Conservation (phyloP, 2,329 filamentous ascomycete genomes). For the Pseudogymnoascus sp. region DNA sequence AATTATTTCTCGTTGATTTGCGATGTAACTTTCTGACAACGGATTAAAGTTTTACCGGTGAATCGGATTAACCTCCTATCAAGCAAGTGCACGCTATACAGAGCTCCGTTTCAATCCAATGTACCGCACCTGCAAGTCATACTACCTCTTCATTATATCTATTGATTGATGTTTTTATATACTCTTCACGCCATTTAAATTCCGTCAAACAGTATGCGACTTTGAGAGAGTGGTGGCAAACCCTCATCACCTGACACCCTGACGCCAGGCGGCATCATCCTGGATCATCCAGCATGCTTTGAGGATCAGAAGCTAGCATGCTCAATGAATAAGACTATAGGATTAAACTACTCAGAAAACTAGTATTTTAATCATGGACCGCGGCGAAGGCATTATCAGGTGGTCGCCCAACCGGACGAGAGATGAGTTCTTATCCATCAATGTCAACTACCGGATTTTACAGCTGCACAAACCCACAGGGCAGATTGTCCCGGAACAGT, state of each 20-base stretch:
- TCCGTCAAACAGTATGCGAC: background rate
- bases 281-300: background rate
- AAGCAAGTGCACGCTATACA: background rate
- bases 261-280: background rate
- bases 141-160: background rate
- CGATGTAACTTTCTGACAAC: conserved; percentile 8
- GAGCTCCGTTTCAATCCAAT: background rate
- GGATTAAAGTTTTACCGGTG: background rate
- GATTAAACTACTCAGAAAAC: background rate
- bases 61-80: conserved; percentile 4
- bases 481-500: conserved; percentile 45
- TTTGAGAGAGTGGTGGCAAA: background rate
- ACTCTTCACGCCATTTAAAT: background rate
- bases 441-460: conserved; percentile 53
- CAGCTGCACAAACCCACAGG: conserved; percentile 56
- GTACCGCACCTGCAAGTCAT: background rate
- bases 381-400: conserved; percentile 47
- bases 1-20: conserved; percentile 6
- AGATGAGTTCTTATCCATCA: conserved; percentile 57
- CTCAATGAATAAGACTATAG: background rate
- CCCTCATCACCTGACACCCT: background rate
- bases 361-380: conserved; percentile 22
- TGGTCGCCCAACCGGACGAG: conserved; percentile 53
- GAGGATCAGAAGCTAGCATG: background rate
- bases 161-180: background rate